phyloP scores from a whole-genome alignment of 176 grass and related monocot genomes.

The Hordeum marinum region DNA sequence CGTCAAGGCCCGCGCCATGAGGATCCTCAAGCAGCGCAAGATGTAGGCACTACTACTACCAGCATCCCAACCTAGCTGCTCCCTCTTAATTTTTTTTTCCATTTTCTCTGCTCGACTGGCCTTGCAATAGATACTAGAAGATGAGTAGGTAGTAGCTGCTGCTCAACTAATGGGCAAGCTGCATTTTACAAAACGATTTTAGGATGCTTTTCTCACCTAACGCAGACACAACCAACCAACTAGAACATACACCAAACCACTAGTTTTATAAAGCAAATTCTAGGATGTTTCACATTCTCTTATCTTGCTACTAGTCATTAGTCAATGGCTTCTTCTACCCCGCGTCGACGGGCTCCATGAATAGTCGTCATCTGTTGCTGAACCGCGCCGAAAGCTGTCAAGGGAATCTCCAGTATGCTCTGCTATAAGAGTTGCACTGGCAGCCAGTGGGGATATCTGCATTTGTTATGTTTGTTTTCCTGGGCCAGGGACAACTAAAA shows the following conservation, averaged over 20 bases:
- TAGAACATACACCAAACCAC: not conserved
- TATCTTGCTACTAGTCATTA: not conserved
- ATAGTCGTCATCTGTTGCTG: no score
- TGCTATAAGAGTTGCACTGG: not conserved
- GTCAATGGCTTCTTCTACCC: not conserved
- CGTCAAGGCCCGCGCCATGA: constrained; percentile 89
- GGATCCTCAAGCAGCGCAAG: constrained; percentile 89
- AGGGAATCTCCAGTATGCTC: not conserved
- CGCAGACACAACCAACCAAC: not conserved
- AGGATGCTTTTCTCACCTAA: not conserved
- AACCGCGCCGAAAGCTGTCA: not conserved
- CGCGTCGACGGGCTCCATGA: no score
- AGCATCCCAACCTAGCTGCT: no score
- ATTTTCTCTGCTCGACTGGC: not conserved
- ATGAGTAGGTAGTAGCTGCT: not conserved
- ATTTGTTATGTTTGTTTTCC: not conserved
- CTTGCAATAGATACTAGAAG: no score
- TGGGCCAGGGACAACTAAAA: not conserved
- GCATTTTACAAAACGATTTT: not conserved
- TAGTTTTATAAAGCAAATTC: not conserved
- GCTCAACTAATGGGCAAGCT: not conserved
- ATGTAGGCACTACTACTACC: constrained; percentile 28
- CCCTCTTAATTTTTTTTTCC: not conserved
- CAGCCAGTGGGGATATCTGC: not conserved
- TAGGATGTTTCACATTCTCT: not conserved